Evolutionary conservation across 257 asterid genomes (phyloP).

Genomic region (Plantago major): DNA sequence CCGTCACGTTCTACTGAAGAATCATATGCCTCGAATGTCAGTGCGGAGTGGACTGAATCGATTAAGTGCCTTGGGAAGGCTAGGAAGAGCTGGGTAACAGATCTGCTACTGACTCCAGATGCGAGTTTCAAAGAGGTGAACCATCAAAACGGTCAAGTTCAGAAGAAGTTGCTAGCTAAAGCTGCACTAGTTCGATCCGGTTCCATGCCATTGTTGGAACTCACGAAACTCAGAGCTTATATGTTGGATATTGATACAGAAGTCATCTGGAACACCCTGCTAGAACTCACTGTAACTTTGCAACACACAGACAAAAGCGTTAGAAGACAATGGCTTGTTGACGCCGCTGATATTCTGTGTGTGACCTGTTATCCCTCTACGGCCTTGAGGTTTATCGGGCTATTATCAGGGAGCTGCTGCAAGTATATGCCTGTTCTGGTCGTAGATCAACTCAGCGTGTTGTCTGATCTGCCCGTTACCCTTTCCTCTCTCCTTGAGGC

Average conservation of each 20-base stretch:
- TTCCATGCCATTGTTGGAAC: slow-evolving; percentile 59
- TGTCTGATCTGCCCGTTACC: slow-evolving; percentile 73
- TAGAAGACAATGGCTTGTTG: slow-evolving; percentile 79
- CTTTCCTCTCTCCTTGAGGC: slow-evolving; percentile 54
- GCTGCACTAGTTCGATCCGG: slow-evolving; percentile 74
- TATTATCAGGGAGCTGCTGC: slow-evolving; percentile 71
- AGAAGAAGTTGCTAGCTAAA: slow-evolving; percentile 61
- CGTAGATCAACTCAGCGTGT: slow-evolving; percentile 45
- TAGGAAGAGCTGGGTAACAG: slow-evolving; percentile 63
- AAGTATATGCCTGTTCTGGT: slow-evolving; percentile 69
- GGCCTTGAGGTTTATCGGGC: slow-evolving; percentile 71
- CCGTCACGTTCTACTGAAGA: slow-evolving; percentile 37
- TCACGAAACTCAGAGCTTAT: slow-evolving; percentile 55
- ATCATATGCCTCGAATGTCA: slow-evolving; percentile 26
- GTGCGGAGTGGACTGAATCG: slow-evolving; percentile 79
- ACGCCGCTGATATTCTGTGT: slow-evolving; percentile 69
- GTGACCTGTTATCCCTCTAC: slow-evolving; percentile 83
- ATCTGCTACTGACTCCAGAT: slow-evolving; percentile 59
- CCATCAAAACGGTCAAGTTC: slow-evolving; percentile 17
- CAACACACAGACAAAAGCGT: slow-evolving; percentile 50
- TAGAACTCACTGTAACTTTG: slow-evolving; percentile 59
- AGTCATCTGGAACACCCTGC: slow-evolving; percentile 80
- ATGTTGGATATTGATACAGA: slow-evolving; percentile 51
- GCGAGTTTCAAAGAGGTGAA: slow-evolving; percentile 34
- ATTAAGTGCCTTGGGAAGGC: slow-evolving; percentile 75